Base-by-base conservation (phyloP, 225 moss, liverwort and hornwort genomes). In the Pseudisothecium myosuroides region DNA sequence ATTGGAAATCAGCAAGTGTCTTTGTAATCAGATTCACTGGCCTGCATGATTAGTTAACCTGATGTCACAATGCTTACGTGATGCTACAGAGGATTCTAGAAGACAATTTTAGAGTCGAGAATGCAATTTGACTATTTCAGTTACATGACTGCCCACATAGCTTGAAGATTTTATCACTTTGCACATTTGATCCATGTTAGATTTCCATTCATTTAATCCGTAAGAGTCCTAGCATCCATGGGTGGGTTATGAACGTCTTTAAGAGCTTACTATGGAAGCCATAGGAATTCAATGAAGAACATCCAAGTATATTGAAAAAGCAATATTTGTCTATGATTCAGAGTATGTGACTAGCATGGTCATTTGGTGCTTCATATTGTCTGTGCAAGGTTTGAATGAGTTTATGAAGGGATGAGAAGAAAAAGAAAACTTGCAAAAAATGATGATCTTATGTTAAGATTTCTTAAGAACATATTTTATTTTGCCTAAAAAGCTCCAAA, bases 1-100 rank as follows among this genome's bases (percentile, higher is more conserved):
- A 68, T 81, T 93, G 91, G 39, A 89, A 80, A 69, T 93, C 90
- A n/a, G 23, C 90, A 61, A 95, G 90, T 28, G 92, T 89, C 74
- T 90, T 91, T 17, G 93, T 86, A 63, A 87, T 83, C 45, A 85
- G 60, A 52, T 89, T 90, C 60, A 76, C 89, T 56, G 96, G 92
- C 90, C 94, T 97, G 93, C 88, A 92, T 60, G 41, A 63, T 74
- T 47, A 84, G 43, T 41, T 50, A 74, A 32, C 18, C 8, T 52
- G 17, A 88, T 62, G 52, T 88, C 65, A 83, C 26, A 85, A 82
- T 58, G 41, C 68, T 27, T 13, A 73, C 39, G n/a, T 87, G 72
- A 63, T 43, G 36, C 26, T 7, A 10, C 6, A 26, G 7, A 56
- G 4, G 0, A 16, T n/a, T n/a, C 55, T 78, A 26, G n/a, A 56